Percentiles rank a stretch among this genome's conserved stretches.
phyloP scores from a whole-genome alignment of 2,329 filamentous ascomycete species.

The Grosmannia serpens region DNA sequence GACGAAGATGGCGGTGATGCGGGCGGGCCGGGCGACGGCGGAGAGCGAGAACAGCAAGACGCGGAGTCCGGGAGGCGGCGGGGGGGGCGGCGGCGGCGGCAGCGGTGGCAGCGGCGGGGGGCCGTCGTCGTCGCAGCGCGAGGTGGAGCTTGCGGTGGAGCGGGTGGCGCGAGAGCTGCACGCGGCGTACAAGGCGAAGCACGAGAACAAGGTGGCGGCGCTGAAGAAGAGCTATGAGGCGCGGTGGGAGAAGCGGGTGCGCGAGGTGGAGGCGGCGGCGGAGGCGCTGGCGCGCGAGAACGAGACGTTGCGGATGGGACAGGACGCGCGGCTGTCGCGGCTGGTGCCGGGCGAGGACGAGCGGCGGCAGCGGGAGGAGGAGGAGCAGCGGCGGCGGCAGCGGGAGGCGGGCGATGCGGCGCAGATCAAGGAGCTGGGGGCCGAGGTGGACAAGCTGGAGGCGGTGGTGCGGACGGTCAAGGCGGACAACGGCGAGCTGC shows the following conservation, averaged over 20 bases:
- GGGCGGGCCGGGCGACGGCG: conserved; percentile 41
- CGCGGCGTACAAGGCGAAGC: conserved; percentile 88
- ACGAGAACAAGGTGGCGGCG: conserved; percentile 89
- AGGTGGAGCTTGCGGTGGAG: conserved; percentile 77
- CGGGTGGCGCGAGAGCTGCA: conserved; percentile 92
- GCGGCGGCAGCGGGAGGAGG: conserved; percentile 31
- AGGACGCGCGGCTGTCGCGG: conserved; percentile 54
- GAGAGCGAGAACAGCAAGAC: conserved; percentile 3
- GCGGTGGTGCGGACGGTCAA: conserved; percentile 61
- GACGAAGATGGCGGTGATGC: conserved; percentile 64
- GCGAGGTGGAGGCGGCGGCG: conserved; percentile 62
- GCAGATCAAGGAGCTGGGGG: conserved; percentile 57
- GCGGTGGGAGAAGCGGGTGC: conserved; percentile 79
- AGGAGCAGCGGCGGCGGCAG: conserved; percentile 40
- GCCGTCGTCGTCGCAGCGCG: conserved; percentile 25
- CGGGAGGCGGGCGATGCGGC: conserved; percentile 55
- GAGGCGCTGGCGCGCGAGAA: conserved; percentile 62
- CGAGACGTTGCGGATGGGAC: conserved; percentile 55
- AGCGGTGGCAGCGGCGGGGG: conserved; percentile 20
- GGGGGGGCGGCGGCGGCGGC: conserved; percentile 32
- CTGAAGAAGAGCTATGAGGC: conserved; percentile 77
- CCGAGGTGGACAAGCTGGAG: conserved; percentile 63
- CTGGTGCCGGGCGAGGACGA: conserved; percentile 32
- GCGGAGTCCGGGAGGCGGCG: conserved; percentile 15
- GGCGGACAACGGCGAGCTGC: conserved; percentile 55